Evolutionary conservation across 1,284 basidiomycete species (phyloP), one percentile per base, ranked within the genome.

Genomic region (Omphalotus olearius): DNA sequence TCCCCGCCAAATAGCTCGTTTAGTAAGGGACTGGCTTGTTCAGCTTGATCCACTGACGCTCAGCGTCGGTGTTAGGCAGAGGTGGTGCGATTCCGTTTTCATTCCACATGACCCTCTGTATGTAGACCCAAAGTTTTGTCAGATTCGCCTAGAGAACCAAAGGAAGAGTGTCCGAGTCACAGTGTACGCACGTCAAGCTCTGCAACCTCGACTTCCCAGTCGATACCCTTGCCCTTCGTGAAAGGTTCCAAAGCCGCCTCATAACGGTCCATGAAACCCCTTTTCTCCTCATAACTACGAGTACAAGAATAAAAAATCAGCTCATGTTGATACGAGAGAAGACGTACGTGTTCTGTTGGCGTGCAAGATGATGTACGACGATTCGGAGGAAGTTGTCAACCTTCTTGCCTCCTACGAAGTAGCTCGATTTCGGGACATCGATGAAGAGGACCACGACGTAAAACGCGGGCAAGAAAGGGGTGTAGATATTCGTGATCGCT

Each of bases 391-490:
- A 57, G 6, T 25, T 50, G 0, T 49, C 35, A 1, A 26, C 51
- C 11, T 3, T 16, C 23, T 59, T 49, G 2, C 57, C 60, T 11
- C 53, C 53, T 3, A 58, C 58, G 20, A 56, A 57, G 37, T 51
- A 54, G 39, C 57, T 52, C 18, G 45, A 49, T 10, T 50, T 17
- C 2, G 51, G 53, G 13, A 62, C 48, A 10, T 62, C 55, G 41
- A 60, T 55, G 48, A 62, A 62, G 43, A 58, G 38, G 23, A 62
- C 56, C 1, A 58, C 52, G 30, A 62, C 59, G 47, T 58, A 60
- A 53, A 62, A 62, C 6, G 35, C 13, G 4, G 60, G 59, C n/a
- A 60, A 44, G 3, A 58, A 57, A 16, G 57, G 0, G 1, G 25
- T 26, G 48, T 62, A 62, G 35, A 60, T 6, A 0, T 46, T 33